Evolutionary conservation across 148 eudicot genomes (phyloP), one percentile per base, ranked within the genome.

Genomic region (Vaccinium darrowii): DNA sequence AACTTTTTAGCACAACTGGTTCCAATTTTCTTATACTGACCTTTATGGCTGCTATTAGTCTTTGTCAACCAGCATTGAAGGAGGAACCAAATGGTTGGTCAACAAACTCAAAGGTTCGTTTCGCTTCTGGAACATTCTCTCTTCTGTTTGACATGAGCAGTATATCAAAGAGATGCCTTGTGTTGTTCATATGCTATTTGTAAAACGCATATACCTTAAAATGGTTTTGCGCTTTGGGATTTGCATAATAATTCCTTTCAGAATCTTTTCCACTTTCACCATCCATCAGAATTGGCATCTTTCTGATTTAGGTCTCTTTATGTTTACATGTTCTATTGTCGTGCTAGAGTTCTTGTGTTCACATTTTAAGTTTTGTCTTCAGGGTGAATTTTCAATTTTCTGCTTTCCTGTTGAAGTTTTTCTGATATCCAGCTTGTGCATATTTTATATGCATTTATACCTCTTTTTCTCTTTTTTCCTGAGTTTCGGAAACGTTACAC

Each of bases 61-160:
- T 43, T 8, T 95, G 85, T 88, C 94, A 79, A 93, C 85, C 91
- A 94, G 94, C 88, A 93, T 96, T 85, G 94, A 91, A 80, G 93
- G 92, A 78, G 88, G 97, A 87, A 83, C 95, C 57, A 92, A 91
- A 83, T 92, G 97, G 99, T 79, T 96, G 81, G 93, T 94, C 58
- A 93, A 93, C 89, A 96, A 96, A 87, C 30, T 96, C 58, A 94
- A 90, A 94, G 99, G 99, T 96, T 87, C 82, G 95, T 85, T 27
- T 57, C 86, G 82, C 84, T 80, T 88, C 81, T 56, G 11, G 11
- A 63, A 52, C 47, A 23, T 25, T 72, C 69, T 52, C 60, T 15
- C 77, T 9, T 72, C 58, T 33, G n/a, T 23, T 78, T 33, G 36
- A 74, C 36, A 39, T 1, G 52, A 12, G 39, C 39, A 53, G 53